Evolutionary conservation across 1,139 yeast species (phyloP).

Genomic region (Yamadazyma buinensis): DNA sequence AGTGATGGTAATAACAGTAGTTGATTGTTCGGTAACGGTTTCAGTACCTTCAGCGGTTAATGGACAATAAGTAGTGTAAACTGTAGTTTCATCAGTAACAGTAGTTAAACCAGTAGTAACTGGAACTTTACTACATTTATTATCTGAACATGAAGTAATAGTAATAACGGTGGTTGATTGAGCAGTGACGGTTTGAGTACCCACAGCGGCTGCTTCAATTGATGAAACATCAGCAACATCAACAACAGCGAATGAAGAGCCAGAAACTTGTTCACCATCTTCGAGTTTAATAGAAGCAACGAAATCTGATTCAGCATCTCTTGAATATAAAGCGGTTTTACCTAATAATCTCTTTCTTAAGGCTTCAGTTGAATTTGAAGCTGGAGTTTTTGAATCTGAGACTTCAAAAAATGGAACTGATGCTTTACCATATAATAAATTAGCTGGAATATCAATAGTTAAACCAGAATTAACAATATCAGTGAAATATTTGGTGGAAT

Average conservation of each 20-base stretch:
- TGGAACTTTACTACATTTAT: slow-evolving; percentile 40
- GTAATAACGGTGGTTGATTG: slow-evolving; percentile 25
- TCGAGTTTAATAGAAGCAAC: slow-evolving; percentile 24
- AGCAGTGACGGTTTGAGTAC: slow-evolving; percentile 10
- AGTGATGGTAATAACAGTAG: slow-evolving; percentile 31
- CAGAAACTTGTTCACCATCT: slow-evolving; percentile 24
- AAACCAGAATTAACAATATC: slow-evolving; percentile 36
- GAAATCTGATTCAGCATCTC: slow-evolving; percentile 25
- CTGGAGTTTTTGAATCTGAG: slow-evolving; percentile 25
- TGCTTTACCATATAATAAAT: slow-evolving; percentile 20
- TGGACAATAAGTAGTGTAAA: slow-evolving; percentile 35
- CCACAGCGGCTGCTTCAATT: slow-evolving; percentile 11
- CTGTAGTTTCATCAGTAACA: slow-evolving; percentile 24
- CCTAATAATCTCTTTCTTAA: slow-evolving; percentile 36
- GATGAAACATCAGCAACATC: slow-evolving; percentile 15
- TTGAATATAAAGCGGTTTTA: slow-evolving; percentile 13
- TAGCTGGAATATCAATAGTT: slow-evolving; percentile 32
- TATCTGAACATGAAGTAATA: slow-evolving; percentile 23
- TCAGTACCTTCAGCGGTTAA: slow-evolving; percentile 9
- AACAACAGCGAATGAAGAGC: slow-evolving; percentile 21
- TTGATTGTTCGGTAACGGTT: slow-evolving; percentile 11
- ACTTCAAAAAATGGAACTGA: slow-evolving; percentile 29
- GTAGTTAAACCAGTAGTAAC: slow-evolving; percentile 19
- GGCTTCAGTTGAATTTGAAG: slow-evolving; percentile 40
- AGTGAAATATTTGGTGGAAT: slow-evolving; percentile 24